Evolutionary conservation across 2,329 filamentous ascomycete genomes (phyloP).

Genomic region (Neodidymelliopsis sp.): DNA sequence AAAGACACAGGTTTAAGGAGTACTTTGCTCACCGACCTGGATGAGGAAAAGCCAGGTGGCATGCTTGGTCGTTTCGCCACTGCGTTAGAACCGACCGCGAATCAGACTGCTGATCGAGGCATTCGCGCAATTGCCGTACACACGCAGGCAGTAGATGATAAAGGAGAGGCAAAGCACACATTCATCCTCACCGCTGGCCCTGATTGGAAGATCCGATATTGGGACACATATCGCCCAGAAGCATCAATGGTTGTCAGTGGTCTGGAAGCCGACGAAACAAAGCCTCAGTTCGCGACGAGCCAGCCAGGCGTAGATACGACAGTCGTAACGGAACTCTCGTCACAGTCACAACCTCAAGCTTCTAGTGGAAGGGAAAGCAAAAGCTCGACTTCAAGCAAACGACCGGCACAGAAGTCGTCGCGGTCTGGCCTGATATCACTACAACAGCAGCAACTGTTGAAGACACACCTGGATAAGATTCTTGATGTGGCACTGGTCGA

Average conservation of each 20-base stretch:
- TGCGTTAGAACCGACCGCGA: slow-evolving; percentile 62
- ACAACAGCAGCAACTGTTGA: slow-evolving; percentile 85
- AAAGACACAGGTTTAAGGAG: slow-evolving; percentile 55
- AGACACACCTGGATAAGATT: slow-evolving; percentile 86
- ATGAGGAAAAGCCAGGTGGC: slow-evolving; percentile 84
- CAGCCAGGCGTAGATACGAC: slow-evolving; percentile 52
- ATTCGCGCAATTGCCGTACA: slow-evolving; percentile 78
- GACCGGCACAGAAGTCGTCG: slow-evolving; percentile 58
- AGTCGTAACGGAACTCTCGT: slow-evolving; percentile 49
- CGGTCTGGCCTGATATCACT: slow-evolving; percentile 90
- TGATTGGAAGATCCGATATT: slow-evolving; percentile 91
- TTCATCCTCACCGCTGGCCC: slow-evolving; percentile 89
- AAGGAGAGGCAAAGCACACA: slow-evolving; percentile 74
- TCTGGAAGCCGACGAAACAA: slow-evolving; percentile 71
- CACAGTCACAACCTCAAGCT: slow-evolving; percentile 29
- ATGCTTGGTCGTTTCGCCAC: slow-evolving; percentile 88
- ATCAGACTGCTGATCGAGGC: slow-evolving; percentile 66
- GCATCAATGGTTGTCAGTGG: slow-evolving; percentile 83
- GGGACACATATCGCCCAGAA: slow-evolving; percentile 84
- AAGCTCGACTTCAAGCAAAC: slow-evolving; percentile 48
- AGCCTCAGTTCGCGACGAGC: slow-evolving; percentile 68
- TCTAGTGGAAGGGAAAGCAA: slow-evolving; percentile 35
- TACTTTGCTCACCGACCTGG: slow-evolving; percentile 81
- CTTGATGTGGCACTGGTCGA: slow-evolving; percentile 89
- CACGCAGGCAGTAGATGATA: slow-evolving; percentile 72